Percentiles rank a stretch among this genome's conserved stretches.
Conservation (phyloP, 208 protist species). For the Angomonas deanei region DNA sequence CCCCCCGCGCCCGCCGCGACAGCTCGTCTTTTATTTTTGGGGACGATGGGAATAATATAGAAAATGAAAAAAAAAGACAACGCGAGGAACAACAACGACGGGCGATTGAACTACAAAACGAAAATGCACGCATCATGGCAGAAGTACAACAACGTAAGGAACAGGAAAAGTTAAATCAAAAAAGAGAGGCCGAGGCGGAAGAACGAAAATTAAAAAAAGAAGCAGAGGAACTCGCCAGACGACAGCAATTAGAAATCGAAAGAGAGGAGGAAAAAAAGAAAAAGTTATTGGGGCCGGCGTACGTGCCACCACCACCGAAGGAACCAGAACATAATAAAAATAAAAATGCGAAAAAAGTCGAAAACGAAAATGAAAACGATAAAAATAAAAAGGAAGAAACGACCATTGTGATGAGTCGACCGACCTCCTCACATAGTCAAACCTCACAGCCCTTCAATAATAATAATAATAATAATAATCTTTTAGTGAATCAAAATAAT, state of each 20-base stretch:
- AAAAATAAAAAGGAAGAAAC: not conserved
- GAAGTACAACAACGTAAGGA: not conserved
- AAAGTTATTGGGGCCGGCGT: not conserved
- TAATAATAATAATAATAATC: slow-evolving; percentile 1
- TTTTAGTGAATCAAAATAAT: not conserved
- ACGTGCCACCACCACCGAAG: not conserved
- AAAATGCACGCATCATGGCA: not conserved
- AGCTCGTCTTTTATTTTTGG: not conserved
- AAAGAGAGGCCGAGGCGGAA: not conserved
- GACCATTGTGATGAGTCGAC: not conserved
- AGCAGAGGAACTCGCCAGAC: not conserved
- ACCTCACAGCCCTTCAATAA: not conserved
- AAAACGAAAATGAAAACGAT: not conserved
- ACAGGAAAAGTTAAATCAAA: not conserved
- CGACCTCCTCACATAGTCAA: not conserved
- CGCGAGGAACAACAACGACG: not conserved
- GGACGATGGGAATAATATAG: not conserved
- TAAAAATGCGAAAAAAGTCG: not conserved
- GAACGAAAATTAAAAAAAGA: not conserved
- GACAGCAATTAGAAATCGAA: not conserved
- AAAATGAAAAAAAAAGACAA: not conserved
- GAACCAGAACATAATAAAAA: not conserved
- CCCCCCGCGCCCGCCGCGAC: not conserved
- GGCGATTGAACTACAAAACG: not conserved
- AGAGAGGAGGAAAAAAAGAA: not conserved